Percentiles rank a stretch among this genome's conserved stretches.
phyloP scores from a whole-genome alignment of 116 monocot species.

The Phalaenopsis hybrid region DNA sequence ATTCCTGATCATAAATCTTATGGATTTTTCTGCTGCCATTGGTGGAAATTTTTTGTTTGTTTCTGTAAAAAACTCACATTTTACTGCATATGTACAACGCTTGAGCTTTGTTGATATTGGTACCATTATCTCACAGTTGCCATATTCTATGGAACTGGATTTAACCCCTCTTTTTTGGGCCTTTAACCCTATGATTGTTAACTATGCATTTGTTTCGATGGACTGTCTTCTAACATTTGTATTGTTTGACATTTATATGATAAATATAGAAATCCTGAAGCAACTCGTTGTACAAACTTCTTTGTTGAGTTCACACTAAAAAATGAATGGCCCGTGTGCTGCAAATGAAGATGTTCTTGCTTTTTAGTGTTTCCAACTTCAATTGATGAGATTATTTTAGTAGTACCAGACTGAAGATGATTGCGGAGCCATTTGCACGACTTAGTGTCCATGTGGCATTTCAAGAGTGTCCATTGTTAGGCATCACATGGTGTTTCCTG shows the following conservation, averaged over 20 bases:
- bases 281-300: not conserved
- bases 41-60: not conserved
- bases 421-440: too few relatives aligned
- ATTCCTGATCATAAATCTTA: not conserved
- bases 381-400: not conserved
- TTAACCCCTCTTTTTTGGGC: not conserved
- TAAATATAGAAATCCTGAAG: not conserved
- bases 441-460: too few relatives aligned
- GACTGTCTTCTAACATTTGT: not conserved
- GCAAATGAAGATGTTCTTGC: not conserved
- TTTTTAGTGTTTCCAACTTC: not conserved
- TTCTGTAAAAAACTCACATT: not conserved
- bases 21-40: not conserved
- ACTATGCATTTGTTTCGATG: not conserved
- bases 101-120: not conserved
- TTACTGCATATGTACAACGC: not conserved
- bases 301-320: not conserved
- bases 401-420: too few relatives aligned
- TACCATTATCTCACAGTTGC: not conserved
- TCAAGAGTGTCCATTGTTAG: too few relatives aligned
- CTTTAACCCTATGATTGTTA: not conserved
- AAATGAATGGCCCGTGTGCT: not conserved
- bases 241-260: not conserved
- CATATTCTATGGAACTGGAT: not conserved
- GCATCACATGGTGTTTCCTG: too few relatives aligned